These are phyloP conservation scores for Fusarium sp. DNA, from an alignment of 2,329 filamentous ascomycete species.

Conservation along the genomic window DNA sequence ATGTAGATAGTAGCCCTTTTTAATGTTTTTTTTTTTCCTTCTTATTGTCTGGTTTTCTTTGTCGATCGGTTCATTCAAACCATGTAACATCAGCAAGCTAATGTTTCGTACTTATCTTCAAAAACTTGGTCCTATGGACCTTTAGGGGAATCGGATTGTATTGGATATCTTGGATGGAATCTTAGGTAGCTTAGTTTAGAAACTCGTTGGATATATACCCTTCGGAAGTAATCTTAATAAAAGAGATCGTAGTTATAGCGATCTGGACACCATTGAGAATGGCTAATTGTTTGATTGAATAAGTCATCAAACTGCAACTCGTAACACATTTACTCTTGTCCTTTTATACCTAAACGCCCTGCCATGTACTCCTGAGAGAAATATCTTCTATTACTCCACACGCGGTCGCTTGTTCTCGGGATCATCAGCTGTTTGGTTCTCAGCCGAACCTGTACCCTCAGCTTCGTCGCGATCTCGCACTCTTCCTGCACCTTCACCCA, in stretches of 20 bases:
- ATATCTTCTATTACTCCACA: constrained; percentile 54
- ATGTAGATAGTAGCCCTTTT: constrained; percentile 42
- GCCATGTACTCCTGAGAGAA: constrained; percentile 21
- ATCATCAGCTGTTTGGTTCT: constrained; percentile 54
- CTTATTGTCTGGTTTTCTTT: constrained; percentile 20
- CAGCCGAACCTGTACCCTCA: constrained; percentile 61
- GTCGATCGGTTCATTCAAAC: constrained; percentile 10
- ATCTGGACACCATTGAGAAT: background rate
- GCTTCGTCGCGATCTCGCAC: constrained; percentile 66
- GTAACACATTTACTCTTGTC: constrained; percentile 11
- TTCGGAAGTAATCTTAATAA: constrained; percentile 46
- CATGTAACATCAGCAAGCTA: constrained; percentile 20
- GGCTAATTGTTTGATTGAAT: background rate
- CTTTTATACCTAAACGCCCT: constrained; percentile 40
- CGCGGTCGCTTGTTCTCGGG: constrained; percentile 62
- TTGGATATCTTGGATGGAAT: background rate
- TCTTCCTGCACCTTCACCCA: constrained; percentile 74
- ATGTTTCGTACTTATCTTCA: constrained; percentile 24
- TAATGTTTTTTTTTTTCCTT: constrained; percentile 2
- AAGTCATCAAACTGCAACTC: constrained; percentile 9
- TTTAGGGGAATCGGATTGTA: background rate
- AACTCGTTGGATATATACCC: constrained; percentile 42
- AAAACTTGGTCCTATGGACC: background rate
- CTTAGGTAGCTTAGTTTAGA: constrained; percentile 31
- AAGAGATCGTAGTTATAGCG: constrained; percentile 16